Evolutionary conservation across 805 yeast species (phyloP), one percentile per base, ranked within the genome.

Genomic region (Komagataella populi): DNA sequence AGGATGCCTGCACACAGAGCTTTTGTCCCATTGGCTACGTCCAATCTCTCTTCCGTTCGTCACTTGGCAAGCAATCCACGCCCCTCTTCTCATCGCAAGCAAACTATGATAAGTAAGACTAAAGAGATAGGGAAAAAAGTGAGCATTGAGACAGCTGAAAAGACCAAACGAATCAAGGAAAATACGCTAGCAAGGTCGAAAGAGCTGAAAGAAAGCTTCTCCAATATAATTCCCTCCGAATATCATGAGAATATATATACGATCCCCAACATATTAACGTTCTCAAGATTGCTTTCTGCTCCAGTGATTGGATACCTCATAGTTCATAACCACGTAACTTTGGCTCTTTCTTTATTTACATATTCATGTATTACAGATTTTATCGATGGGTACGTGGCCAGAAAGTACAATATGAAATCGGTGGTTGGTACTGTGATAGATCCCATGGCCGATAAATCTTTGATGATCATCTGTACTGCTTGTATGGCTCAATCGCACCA

Each of bases 291-390:
- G n/a, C 69, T 76, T 2, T 71, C 87, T 2, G 83, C 98, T 0
- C 99, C 99, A 0, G 65, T 81, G 10, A 81, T 95, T 36, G 98
- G 97, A 0, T 84, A 83, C 59, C 74, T 81, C 57, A 80, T 91
- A 8, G 71, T 88, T 20, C 68, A 80, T 4, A 80, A 83, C 14
- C 75, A 87, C 24, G 69, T 84, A 2, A 65, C 73, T 10, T 69
- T 75, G 48, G 96, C 98, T 0, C 68, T 87, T 47, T 76, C 80
- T 1, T 61, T 93, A 8, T 91, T 93, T 64, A 72, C 80, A 0
- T 89, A 88, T 60, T 89, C 97, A 0, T 84, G 97, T 56, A 63
- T 89, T 3, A 91, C 99, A 0, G 99, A 93, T 64, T 83, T 87
- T 55, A 67, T 90, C 20, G 99, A 93, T 65, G 99, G 99, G 0